Percentiles rank a stretch among this genome's conserved stretches.
phyloP scores from a whole-genome alignment of 176 grass and related monocot species.

The Avena eriantha region DNA sequence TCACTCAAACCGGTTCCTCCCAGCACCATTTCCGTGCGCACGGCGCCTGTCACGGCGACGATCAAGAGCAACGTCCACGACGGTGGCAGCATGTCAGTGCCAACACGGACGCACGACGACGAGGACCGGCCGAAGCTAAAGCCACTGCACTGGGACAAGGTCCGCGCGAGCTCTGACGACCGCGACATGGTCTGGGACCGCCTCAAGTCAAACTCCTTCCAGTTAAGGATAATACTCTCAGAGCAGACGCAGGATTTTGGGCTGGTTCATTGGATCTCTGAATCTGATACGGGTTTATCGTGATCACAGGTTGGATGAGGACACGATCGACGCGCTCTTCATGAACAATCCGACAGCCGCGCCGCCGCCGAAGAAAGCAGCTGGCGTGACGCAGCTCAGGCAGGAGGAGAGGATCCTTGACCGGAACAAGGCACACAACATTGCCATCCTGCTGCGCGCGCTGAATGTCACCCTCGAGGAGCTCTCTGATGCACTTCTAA shows the following conservation, averaged over 20 bases:
- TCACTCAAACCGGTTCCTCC: constrained; percentile 39
- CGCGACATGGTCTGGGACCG: constrained; percentile 83
- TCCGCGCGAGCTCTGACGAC: constrained; percentile 66
- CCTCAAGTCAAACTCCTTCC: constrained; percentile 87
- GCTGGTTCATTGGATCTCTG: neutral
- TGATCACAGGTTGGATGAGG: constrained; percentile 78
- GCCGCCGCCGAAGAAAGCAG: constrained; percentile 46
- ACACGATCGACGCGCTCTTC: constrained; percentile 92
- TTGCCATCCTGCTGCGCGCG: constrained; percentile 91
- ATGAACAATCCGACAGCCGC: constrained; percentile 56
- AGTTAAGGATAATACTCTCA: constrained; percentile 82
- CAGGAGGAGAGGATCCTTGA: constrained; percentile 86
- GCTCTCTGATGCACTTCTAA: constrained; percentile 71
- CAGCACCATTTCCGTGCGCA: neutral
- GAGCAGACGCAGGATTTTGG: neutral
- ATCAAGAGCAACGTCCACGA: constrained; percentile 22
- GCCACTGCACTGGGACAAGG: constrained; percentile 95
- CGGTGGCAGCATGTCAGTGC: constrained; percentile 17
- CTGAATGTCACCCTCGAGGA: constrained; percentile 90
- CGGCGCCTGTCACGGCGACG: constrained; percentile 16
- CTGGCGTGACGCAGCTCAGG: constrained; percentile 48
- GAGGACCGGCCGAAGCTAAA: constrained; percentile 66
- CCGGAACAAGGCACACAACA: constrained; percentile 92
- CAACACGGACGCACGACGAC: neutral
- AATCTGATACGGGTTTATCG: constrained; percentile 11